Conservation (phyloP, 75 land plant species). For the Isoetes taiwanensis region DNA sequence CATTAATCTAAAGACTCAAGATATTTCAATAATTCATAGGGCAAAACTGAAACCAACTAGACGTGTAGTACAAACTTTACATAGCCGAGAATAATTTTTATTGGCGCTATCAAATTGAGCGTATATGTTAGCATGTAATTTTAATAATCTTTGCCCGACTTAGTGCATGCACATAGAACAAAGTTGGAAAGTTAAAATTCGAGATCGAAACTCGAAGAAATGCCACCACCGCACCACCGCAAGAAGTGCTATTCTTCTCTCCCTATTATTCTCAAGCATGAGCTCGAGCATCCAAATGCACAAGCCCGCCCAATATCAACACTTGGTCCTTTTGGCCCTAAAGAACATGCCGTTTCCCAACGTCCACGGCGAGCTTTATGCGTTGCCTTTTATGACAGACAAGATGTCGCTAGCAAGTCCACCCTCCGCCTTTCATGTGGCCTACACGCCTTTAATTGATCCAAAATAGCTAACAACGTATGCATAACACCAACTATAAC, state of each 20-base stretch:
- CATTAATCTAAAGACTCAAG: too few species aligned
- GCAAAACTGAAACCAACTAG: too few species aligned
- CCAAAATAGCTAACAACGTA: slow-evolving; percentile 59
- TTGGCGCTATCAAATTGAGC: too few species aligned
- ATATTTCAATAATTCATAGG: too few species aligned
- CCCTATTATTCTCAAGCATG: slow-evolving; percentile 85
- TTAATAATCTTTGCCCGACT: too few species aligned
- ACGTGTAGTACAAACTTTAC: too few species aligned
- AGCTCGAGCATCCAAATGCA: slow-evolving; percentile 74
- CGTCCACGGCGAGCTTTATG: slow-evolving; percentile 94
- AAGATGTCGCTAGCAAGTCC: slow-evolving; percentile 59
- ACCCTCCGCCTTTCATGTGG: slow-evolving; percentile 38
- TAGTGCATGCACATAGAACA: too few species aligned
- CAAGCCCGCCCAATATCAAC: slow-evolving; percentile 98
- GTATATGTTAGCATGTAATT: too few species aligned
- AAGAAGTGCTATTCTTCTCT: slow-evolving; percentile 85
- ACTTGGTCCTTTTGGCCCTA: slow-evolving; percentile 99
- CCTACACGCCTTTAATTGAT: slow-evolving; percentile 59
- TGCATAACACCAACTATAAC: slow-evolving; percentile 96
- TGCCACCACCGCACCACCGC: slow-evolving; percentile 99
- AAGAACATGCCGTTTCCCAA: slow-evolving; percentile 92
- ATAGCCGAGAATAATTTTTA: too few species aligned
- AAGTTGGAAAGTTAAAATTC: too few species aligned
- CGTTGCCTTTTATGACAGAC: slow-evolving; percentile 75
- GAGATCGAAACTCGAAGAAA: slow-evolving; percentile 99